These are phyloP conservation scores for Croton setiger DNA, from an alignment of 441 rosid genomes.

Conservation along the genomic window DNA sequence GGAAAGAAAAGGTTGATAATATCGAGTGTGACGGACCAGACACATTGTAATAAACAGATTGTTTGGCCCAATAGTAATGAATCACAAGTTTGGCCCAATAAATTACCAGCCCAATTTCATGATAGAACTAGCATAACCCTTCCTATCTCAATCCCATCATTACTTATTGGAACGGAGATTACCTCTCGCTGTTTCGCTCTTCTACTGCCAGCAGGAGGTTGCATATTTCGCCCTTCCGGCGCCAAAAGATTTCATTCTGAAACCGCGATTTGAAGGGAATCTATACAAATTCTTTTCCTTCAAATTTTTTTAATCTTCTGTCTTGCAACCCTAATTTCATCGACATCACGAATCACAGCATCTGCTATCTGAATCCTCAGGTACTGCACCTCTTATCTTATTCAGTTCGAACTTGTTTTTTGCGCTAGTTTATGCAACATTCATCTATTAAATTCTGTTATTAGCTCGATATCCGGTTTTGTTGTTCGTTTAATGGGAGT, in stretches of 20 bases:
- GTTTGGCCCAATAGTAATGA: neutral
- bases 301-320: neutral
- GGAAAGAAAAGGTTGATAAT: too few species aligned
- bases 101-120: neutral
- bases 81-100: neutral
- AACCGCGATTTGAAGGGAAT: neutral
- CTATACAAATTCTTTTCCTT: neutral
- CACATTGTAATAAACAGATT: neutral
- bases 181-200: neutral
- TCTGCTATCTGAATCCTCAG: slow-evolving; percentile 10
- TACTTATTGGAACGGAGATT: neutral
- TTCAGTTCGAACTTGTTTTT: neutral
- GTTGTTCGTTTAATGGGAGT: neutral
- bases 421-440: neutral
- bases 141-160: neutral
- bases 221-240: neutral
- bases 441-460: neutral
- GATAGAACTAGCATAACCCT: too few species aligned
- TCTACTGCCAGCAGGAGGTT: neutral
- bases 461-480: neutral
- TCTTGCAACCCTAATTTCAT: slow-evolving; percentile 25
- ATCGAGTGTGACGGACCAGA: neutral
- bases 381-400: slow-evolving; percentile 11
- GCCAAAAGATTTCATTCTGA: neutral
- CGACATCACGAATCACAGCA: neutral